Evolutionary conservation across 306 rosid species (phyloP).

Genomic region (Cucumis cinereus): DNA sequence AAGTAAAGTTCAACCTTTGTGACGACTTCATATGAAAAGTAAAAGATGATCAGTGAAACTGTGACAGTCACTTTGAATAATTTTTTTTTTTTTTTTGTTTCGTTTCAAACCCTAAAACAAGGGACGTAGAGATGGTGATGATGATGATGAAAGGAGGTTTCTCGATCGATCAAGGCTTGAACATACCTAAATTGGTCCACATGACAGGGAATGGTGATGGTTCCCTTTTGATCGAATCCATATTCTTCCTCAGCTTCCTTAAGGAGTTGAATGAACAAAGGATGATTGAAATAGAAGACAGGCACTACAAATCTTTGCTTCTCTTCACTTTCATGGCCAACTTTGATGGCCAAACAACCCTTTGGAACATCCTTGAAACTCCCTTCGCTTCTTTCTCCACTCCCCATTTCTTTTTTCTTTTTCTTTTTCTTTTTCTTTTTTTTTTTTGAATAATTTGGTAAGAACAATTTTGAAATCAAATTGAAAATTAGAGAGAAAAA

Average conservation of each 20-base stretch:
- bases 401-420: not conserved
- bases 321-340: constrained; percentile 52
- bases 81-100: not conserved
- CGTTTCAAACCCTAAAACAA: constrained; percentile 48
- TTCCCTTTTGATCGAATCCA: constrained; percentile 77
- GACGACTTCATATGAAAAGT: not conserved
- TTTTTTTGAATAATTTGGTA: not conserved
- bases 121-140: constrained; percentile 8
- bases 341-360: constrained; percentile 74
- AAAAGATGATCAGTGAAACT: too few species aligned
- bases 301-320: constrained; percentile 76
- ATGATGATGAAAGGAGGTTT: constrained; percentile 33
- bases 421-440: not conserved
- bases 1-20: not conserved
- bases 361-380: constrained; percentile 45
- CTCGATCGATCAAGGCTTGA: constrained; percentile 51
- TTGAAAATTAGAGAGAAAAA: not conserved
- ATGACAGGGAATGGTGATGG: constrained; percentile 80
- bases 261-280: constrained; percentile 59
- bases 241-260: constrained; percentile 80
- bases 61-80: not conserved
- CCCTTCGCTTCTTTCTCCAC: not conserved
- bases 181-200: constrained; percentile 60
- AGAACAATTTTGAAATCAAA: not conserved
- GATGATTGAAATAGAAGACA: constrained; percentile 66